Conservation (phyloP, 2,329 filamentous ascomycete genomes). For the Dactylellina leptospora region DNA sequence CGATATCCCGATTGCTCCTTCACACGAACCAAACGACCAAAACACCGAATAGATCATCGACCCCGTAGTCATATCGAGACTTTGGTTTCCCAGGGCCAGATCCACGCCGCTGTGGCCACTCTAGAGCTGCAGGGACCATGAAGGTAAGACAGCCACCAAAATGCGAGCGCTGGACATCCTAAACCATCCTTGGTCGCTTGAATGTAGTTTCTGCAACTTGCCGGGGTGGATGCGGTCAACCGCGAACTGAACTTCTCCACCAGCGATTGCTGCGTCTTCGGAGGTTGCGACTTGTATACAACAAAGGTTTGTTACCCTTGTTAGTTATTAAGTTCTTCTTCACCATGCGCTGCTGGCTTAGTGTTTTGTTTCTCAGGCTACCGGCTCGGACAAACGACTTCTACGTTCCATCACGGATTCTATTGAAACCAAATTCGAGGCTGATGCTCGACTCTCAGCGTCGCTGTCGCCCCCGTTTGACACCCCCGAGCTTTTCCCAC, state of each 20-base stretch:
- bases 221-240: constrained; percentile 89
- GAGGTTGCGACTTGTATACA: constrained; percentile 95
- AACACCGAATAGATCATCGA: too few species aligned
- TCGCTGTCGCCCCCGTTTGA: constrained; percentile 85
- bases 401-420: constrained; percentile 95
- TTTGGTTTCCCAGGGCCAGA: too few species aligned
- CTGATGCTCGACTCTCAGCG: constrained; percentile 83
- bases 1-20: too few species aligned
- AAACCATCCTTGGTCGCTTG: not conserved
- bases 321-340: not conserved
- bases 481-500: constrained; percentile 71
- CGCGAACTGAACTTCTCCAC: constrained; percentile 96
- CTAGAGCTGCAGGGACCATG: too few species aligned
- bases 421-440: constrained; percentile 89
- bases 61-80: too few species aligned
- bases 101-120: too few species aligned
- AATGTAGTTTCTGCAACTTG: constrained; percentile 83
- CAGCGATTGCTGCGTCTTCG: constrained; percentile 87
- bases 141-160: too few species aligned
- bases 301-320: constrained; percentile 69
- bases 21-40: too few species aligned
- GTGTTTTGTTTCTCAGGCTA: constrained; percentile 65
- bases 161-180: not conserved
- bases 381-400: constrained; percentile 93
- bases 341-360: not conserved